These are phyloP conservation scores for Gentiana dahurica DNA, from an alignment of 257 asterid genomes.

Conservation along the genomic window DNA sequence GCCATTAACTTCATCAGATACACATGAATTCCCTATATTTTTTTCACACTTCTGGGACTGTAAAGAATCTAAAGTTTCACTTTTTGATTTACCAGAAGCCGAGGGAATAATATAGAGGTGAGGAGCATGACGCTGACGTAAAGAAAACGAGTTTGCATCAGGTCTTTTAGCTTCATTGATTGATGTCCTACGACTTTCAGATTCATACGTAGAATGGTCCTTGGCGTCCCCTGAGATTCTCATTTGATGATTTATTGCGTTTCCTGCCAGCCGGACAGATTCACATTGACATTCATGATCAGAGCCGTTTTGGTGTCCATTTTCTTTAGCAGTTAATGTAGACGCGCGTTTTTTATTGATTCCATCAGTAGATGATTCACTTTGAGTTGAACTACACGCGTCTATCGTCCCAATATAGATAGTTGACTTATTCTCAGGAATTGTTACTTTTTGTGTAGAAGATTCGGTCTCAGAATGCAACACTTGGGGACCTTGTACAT, in stretches of 20 bases:
- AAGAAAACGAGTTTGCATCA: constrained; percentile 11
- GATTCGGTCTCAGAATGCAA: constrained; percentile 11
- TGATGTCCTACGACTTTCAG: constrained; percentile 11
- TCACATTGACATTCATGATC: constrained; percentile 5
- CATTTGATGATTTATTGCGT: constrained; percentile 11
- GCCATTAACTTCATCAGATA: constrained; percentile 13
- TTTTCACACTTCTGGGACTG: constrained; percentile 16
- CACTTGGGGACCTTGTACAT: constrained; percentile 28
- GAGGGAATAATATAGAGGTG: constrained; percentile 24
- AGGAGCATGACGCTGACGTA: constrained; percentile 20
- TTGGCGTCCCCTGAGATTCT: constrained; percentile 19
- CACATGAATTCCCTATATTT: constrained; percentile 12
- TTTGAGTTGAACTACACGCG: constrained; percentile 3
- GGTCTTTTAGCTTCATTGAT: constrained; percentile 3
- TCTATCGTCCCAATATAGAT: not conserved
- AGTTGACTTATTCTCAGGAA: constrained; percentile 10
- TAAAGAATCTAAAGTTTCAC: constrained; percentile 7
- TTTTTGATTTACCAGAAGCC: constrained; percentile 15
- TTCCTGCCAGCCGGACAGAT: constrained; percentile 1
- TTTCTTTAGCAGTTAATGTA: not conserved
- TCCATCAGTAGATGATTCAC: constrained; percentile 12
- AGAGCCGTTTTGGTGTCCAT: constrained; percentile 8
- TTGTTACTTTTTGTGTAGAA: constrained; percentile 15
- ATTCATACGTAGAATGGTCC: constrained; percentile 18
- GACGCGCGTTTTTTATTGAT: constrained; percentile 3